phyloP scores from a whole-genome alignment of 2,329 filamentous ascomycete species.

The Cladosporium cucumerinum region DNA sequence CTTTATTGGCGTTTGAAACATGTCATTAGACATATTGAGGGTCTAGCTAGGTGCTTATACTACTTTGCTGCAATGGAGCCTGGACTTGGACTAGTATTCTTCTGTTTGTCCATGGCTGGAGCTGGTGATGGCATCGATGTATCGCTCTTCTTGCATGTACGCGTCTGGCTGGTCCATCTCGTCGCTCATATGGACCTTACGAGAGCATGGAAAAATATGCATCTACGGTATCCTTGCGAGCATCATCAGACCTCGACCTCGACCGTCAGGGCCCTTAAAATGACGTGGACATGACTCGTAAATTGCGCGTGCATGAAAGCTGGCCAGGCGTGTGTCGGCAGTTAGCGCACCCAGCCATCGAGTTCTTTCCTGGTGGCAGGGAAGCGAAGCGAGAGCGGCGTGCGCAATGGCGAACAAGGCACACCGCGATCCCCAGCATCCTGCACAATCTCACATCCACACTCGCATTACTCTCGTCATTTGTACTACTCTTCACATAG shows the following conservation, averaged over 20 bases:
- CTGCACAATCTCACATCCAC: neutral
- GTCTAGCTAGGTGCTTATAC: neutral
- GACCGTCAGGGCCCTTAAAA: neutral
- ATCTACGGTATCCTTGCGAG: neutral
- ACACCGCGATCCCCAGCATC: neutral
- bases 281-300: neutral
- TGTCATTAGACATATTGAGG: neutral
- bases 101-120: neutral
- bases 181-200: neutral
- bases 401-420: neutral
- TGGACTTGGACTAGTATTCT: neutral
- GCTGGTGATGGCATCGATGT: neutral
- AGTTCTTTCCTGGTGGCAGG: conserved; percentile 3
- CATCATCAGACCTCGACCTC: neutral
- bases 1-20: neutral
- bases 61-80: neutral
- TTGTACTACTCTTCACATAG: neutral
- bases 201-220: neutral
- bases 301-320: conserved; percentile 3
- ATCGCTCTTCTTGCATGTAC: neutral
- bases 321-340: neutral
- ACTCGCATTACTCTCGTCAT: neutral
- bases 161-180: neutral
- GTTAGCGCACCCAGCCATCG: neutral
- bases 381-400: neutral